These are phyloP conservation scores for Amyloporia xantha DNA, from an alignment of 768 basidiomycete genomes.

Conservation along the genomic window DNA sequence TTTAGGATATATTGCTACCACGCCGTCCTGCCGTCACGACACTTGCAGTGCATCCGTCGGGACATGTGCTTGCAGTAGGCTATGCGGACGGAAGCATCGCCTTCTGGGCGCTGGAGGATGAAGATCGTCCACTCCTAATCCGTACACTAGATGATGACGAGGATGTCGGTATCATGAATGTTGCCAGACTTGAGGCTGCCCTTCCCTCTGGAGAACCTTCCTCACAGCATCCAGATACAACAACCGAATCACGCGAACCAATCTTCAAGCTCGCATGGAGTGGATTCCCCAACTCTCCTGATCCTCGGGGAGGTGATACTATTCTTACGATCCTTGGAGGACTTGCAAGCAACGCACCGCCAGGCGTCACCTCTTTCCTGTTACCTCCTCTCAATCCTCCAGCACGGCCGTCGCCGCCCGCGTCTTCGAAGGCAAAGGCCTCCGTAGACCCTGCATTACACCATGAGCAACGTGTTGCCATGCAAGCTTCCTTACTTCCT, in stretches of 20 bases:
- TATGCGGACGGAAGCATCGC: constrained; percentile 78
- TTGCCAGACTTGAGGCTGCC: constrained; percentile 37
- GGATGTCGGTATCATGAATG: constrained; percentile 52
- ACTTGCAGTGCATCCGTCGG: constrained; percentile 67
- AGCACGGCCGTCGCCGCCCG: constrained; percentile 33
- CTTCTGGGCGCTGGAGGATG: constrained; percentile 79
- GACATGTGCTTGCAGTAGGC: constrained; percentile 72
- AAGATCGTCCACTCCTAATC: constrained; percentile 68
- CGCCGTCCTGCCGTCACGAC: constrained; percentile 66
- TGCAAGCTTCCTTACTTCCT: constrained; percentile 51
- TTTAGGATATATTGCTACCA: constrained; percentile 61
- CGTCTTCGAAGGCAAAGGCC: constrained; percentile 15
- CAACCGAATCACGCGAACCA: constrained; percentile 47
- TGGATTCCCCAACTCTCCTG: constrained; percentile 57
- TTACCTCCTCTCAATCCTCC: constrained; percentile 59
- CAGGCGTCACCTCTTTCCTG: constrained; percentile 63
- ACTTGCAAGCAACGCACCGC: constrained; percentile 39
- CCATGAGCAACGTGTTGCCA: constrained; percentile 49
- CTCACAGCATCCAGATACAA: constrained; percentile 1
- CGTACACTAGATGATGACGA: constrained; percentile 51
- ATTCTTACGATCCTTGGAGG: constrained; percentile 77
- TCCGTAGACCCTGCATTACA: constrained; percentile 20
- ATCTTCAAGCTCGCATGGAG: constrained; percentile 88
- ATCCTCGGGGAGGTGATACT: constrained; percentile 67
- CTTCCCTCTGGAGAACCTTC: constrained; percentile 16